phyloP scores from a whole-genome alignment of 1,139 yeast genomes.

The Geotrichum citri-aurantii region DNA sequence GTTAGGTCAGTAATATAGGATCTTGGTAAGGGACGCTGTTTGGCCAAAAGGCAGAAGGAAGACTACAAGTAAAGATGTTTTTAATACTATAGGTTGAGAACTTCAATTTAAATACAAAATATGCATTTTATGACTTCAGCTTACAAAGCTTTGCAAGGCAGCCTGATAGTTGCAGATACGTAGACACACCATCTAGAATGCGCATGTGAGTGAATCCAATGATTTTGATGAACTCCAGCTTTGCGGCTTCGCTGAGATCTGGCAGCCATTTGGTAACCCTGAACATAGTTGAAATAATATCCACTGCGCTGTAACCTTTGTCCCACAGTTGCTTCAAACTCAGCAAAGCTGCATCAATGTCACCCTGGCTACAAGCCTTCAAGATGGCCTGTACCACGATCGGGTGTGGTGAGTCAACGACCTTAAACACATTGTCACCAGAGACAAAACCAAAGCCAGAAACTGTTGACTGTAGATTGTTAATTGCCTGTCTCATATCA shows the following conservation, averaged over 20 bases:
- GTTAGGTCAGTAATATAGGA: neutral
- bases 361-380: conserved; percentile 43
- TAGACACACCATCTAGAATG: conserved; percentile 85
- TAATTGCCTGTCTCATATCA: conserved; percentile 97
- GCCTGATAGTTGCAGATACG: conserved; percentile 81
- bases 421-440: conserved; percentile 86
- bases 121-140: neutral
- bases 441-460: conserved; percentile 90
- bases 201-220: conserved; percentile 91
- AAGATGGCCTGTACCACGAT: conserved; percentile 74
- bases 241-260: conserved; percentile 56
- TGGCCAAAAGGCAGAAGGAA: neutral
- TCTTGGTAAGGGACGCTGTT: neutral
- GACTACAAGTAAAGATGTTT: neutral
- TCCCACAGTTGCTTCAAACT: conserved; percentile 69
- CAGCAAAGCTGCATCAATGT: conserved; percentile 65
- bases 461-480: conserved; percentile 86
- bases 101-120: neutral
- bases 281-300: conserved; percentile 85
- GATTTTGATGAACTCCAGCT: conserved; percentile 73
- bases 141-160: conserved; percentile 58
- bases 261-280: conserved; percentile 75
- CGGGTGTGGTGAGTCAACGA: conserved; percentile 97
- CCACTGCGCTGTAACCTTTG: conserved; percentile 91
- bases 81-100: neutral